Base-by-base conservation (phyloP, 2,329 filamentous ascomycete species). In the Fusarium austroafricanum region DNA sequence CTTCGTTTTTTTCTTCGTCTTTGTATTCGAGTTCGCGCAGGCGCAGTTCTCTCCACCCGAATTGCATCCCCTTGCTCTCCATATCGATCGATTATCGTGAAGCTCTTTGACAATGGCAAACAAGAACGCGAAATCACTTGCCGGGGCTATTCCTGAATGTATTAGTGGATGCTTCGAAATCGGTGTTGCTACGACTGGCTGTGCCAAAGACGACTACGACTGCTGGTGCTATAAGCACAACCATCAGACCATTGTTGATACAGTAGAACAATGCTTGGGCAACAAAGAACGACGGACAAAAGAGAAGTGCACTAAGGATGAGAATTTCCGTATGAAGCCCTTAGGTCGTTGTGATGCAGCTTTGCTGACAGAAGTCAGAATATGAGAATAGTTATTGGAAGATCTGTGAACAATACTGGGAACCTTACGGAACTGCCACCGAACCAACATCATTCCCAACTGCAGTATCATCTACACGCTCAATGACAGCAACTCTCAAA, bases 321-420 rank as follows among this genome's bases (percentile, higher is more conserved):
- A 73, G 3, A 62, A 66, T 55, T 73, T 73, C 26, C 53, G 71
- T 74, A 61, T 21, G 71, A 6, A 38, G 14, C 5, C n/a, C 4
- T 4, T 7, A 11, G 23, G 2, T n/a, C 2, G 5, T 11, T 14
- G 10, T 21, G 10, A 26, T 8, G 4, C 18, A 14, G 12, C 28
- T 15, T 50, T 14, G 39, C 51, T 66, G 40, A 58, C n/a, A 37
- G 9, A 26, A n/a, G 12, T 3, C 9, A 74, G 70, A 67, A 35
- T 74, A 71, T 55, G 70, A 73, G 40, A 71, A 74, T 15, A 73
- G 69, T 14, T 73, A 73, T n/a, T 73, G 71, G 71, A 71, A 68
- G 45, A 73, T 73, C 26, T 73, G 71, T 7, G 64, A 73, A 44
- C 63, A 73, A 33, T 73, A 74, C 6, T 73, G 71, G 71, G 71